Evolutionary conservation across 768 basidiomycete genomes (phyloP), one percentile per base, ranked within the genome.

Genomic region (Tulasnella sp.): DNA sequence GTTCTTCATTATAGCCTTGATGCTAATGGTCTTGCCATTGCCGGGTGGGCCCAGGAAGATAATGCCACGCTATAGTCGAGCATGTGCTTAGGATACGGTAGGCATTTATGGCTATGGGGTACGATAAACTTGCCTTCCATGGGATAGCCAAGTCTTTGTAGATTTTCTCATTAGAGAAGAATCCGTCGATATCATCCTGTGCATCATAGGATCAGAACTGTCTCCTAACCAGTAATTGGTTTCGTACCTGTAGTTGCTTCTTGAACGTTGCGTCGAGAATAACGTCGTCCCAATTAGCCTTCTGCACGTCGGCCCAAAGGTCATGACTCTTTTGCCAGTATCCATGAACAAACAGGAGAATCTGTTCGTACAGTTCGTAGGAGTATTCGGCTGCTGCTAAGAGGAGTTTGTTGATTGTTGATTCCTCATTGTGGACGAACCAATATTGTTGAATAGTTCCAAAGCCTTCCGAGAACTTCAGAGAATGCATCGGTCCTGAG

Each of bases 1-100:
- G 73, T 74, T 21, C 68, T 83, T 87, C 83, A 91, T 90, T 62
- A 91, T 80, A 8, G 80, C 82, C 68, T 88, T 90, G 65, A 92
- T 71, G 56, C 78, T 85, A 70, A 90, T 88, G 0, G 85, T 87
- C 68, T 88, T 89, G 5, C 89, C 89, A 63, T 91, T 90, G 5
- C 88, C 87, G 79, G 64, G 85, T n/a, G 87, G 84, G 1, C 90
- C 90, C 61, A 83, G 75, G 77, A 92, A 76, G 66, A 92, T 88
- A 61, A 91, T 68, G 27, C 88, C 89, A 60, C 88, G 82, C 84
- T 90, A 61, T 15, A 59, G 24, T n/a, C 42, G 22, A 19, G 50
- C 7, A 34, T 19, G 4, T 41, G 22, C 44, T 22, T 21, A 21
- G 27, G 22, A 41, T 46, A n/a, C n/a, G n/a, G 27, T 19, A 12